Base-by-base conservation (phyloP, 345 rosid species). In the Psidium guajava region DNA sequence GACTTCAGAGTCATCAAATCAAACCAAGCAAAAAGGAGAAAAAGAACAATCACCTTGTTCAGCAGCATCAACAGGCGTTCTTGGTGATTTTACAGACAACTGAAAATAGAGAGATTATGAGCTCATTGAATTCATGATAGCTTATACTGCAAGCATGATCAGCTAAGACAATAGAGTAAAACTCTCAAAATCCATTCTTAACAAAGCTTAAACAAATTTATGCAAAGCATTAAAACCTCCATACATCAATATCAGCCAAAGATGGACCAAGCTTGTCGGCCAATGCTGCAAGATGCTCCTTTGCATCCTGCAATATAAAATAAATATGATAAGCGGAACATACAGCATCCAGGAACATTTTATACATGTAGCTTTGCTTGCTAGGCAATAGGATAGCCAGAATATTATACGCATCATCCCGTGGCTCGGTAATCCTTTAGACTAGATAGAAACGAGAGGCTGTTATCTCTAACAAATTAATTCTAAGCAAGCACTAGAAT, bases 251-350 rank as follows among this genome's bases (percentile, higher is more conserved):
- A 88, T 93, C 98, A 22, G 96, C 92, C 88, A 97, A 91, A 69
- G 99, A 94, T n/a, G 93, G 85, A 86, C 98, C 99, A 91, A 97
- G 93, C 92, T 95, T 92, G 93, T 96, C 97, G 61, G 96, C 99
- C 89, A 97, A 85, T 11, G 99, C 99, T 77, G 93, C 94, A 84
- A 97, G 97, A 91, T 96, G 98, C 92, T 95, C 98, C 91, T 96
- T 97, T 81, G 98, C 99, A 88, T 97, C 99, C 99, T 97, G 94
- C 73, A 91, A 73, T 54, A 64, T 50, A 24, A 58, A 80, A 54
- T 51, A 58, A 58, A 28, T 40, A 11, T 50, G 32, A 47, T 36
- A 50, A 69, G 82, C 36, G 53, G 64, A 22, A n/a, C 50, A 49
- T 54, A 75, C 55, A 80, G 59, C 24, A 2, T 49, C n/a, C 82